Evolutionary conservation across 352 stramenopile genomes (phyloP).

Genomic region (Blastocystis hominis): DNA sequence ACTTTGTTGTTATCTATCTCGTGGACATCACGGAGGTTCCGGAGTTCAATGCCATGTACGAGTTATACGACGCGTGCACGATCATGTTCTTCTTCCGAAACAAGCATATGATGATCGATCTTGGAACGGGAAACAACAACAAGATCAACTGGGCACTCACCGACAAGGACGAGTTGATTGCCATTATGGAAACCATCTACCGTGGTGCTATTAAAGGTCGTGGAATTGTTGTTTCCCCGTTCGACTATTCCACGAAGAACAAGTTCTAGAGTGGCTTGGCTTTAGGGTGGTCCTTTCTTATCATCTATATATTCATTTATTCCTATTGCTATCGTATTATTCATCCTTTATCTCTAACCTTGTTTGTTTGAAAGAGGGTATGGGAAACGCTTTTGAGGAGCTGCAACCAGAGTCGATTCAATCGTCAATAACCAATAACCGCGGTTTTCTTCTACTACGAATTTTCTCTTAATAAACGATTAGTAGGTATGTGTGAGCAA

Average conservation of each 20-base stretch:
- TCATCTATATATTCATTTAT: background rate
- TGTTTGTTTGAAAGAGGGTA: background rate
- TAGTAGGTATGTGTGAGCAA: constrained; percentile 37
- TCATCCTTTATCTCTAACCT: background rate
- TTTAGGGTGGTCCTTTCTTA: background rate
- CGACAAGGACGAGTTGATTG: constrained; percentile 94
- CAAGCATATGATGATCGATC: constrained; percentile 99
- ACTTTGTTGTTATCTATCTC: constrained; percentile 95
- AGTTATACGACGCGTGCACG: constrained; percentile 89
- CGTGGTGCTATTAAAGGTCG: constrained; percentile 86
- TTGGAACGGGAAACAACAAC: constrained; percentile 99
- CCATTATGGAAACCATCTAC: constrained; percentile 98
- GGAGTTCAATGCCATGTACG: constrained; percentile 99
- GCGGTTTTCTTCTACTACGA: background rate
- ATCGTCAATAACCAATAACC: background rate
- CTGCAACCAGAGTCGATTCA: background rate
- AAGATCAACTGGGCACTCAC: constrained; percentile 96
- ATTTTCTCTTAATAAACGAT: constrained; percentile 34
- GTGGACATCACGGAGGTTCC: constrained; percentile 85
- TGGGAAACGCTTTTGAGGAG: background rate
- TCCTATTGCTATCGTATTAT: background rate
- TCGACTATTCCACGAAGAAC: constrained; percentile 98
- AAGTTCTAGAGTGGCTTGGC: constrained; percentile 73
- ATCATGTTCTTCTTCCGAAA: constrained; percentile 99
- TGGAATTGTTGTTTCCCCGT: constrained; percentile 91